These are phyloP conservation scores for Saksenaea oblongispora DNA, from an alignment of 371 early-diverging fungal genomes.

Conservation along the genomic window DNA sequence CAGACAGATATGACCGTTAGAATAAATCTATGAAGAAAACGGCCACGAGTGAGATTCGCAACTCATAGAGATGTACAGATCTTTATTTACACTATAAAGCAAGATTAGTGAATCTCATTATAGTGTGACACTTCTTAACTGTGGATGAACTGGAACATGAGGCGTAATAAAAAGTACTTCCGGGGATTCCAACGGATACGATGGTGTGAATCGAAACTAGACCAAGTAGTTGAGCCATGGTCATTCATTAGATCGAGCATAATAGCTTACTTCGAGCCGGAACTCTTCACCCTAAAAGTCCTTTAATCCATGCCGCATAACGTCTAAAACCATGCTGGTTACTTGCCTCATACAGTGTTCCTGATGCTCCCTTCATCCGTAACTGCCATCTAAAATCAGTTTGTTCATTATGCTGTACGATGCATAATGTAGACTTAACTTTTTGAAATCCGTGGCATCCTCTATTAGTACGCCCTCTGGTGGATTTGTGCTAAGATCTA, in stretches of 20 bases:
- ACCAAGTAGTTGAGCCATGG: background rate
- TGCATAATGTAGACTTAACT: conserved; percentile 26
- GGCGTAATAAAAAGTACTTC: conserved; percentile 76
- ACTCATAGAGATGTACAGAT: background rate
- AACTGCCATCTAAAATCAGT: conserved; percentile 58
- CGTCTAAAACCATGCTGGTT: background rate
- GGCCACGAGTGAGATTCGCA: background rate
- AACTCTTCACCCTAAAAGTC: conserved; percentile 59
- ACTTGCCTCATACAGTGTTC: conserved; percentile 66
- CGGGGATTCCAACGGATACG: conserved; percentile 88
- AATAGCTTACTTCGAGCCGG: conserved; percentile 57
- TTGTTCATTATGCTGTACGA: background rate
- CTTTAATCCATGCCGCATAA: background rate
- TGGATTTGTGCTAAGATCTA: conserved; percentile 60
- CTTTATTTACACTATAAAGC: conserved; percentile 7
- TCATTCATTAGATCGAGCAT: background rate
- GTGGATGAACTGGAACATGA: conserved; percentile 82
- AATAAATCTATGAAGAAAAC: conserved; percentile 64
- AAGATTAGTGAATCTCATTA: conserved; percentile 2
- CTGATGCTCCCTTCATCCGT: conserved; percentile 63
- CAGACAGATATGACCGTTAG: conserved; percentile 95
- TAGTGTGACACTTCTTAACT: conserved; percentile 48
- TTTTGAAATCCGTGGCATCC: conserved; percentile 61
- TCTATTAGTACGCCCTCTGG: conserved; percentile 60
- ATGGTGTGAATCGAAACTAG: conserved; percentile 79